Conservation (phyloP, 176 grass and related monocot genomes). For the Tillandsia fasciculata region DNA sequence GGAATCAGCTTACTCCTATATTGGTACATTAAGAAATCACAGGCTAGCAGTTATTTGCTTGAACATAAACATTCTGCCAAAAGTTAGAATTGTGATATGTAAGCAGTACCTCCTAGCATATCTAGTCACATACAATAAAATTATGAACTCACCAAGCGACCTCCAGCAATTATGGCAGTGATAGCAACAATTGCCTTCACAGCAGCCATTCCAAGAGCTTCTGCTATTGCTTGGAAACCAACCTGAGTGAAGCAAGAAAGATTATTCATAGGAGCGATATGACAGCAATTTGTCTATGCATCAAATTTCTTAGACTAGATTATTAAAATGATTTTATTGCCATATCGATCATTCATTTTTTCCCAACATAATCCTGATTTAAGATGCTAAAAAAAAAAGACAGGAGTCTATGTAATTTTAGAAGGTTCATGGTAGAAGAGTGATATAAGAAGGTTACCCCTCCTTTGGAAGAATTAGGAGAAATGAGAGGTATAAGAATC, state of each 20-base stretch:
- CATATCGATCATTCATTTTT: too few species aligned
- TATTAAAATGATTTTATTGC: too few species aligned
- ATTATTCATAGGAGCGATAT: neutral
- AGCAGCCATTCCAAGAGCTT: conserved; percentile 95
- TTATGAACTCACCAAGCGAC: conserved; percentile 65
- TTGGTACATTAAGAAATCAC: too few species aligned
- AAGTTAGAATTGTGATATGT: too few species aligned
- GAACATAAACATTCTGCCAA: too few species aligned
- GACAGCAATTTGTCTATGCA: too few species aligned
- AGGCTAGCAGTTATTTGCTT: too few species aligned
- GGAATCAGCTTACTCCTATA: too few species aligned
- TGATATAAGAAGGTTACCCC: conserved; percentile 65
- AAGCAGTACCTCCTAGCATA: neutral
- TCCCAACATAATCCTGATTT: neutral
- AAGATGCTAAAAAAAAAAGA: neutral
- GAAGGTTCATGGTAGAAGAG: conserved; percentile 6
- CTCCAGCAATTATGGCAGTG: conserved; percentile 92
- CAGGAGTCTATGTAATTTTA: neutral
- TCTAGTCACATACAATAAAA: conserved; percentile 10
- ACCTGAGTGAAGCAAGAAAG: conserved; percentile 30
- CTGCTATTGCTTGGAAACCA: conserved; percentile 97
- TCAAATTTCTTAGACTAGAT: too few species aligned
- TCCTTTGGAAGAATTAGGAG: conserved; percentile 99
- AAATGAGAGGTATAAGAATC: conserved; percentile 95
- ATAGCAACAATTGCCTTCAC: conserved; percentile 96